These are phyloP conservation scores for Fragaria iinumae DNA, from an alignment of 306 rosid genomes.

Conservation along the genomic window DNA sequence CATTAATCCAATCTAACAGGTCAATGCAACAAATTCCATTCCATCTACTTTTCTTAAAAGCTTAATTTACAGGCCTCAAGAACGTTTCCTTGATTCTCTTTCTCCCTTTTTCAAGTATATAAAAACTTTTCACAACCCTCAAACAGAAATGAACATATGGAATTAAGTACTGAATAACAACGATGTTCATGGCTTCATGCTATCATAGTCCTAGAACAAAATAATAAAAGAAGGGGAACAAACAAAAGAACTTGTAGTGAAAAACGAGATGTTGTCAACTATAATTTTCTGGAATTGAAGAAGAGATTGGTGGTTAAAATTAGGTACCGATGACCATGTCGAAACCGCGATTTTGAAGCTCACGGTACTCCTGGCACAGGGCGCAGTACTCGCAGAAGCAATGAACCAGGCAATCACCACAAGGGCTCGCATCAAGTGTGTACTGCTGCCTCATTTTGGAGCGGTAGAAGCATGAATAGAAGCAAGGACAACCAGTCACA, in stretches of 20 bases:
- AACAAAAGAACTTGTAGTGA: too few species aligned
- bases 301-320: background rate
- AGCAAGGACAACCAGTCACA: constrained; percentile 42
- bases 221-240: too few species aligned
- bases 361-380: constrained; percentile 75
- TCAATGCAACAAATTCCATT: background rate
- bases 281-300: background rate
- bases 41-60: background rate
- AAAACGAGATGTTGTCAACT: too few species aligned
- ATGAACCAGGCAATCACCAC: constrained; percentile 54
- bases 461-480: constrained; percentile 62
- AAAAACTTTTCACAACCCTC: background rate
- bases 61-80: background rate
- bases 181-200: too few species aligned
- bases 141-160: background rate
- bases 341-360: constrained; percentile 57
- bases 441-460: constrained; percentile 60
- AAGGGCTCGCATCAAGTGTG: constrained; percentile 31
- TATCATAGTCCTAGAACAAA: too few species aligned
- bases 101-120: background rate
- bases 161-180: too few species aligned
- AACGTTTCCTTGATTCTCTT: background rate
- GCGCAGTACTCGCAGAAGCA: constrained; percentile 63
- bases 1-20: background rate
- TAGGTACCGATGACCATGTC: constrained; percentile 64